Evolutionary conservation across 768 basidiomycete genomes (phyloP), one percentile per base, ranked within the genome.

Genomic region (Psilocybe sp.): DNA sequence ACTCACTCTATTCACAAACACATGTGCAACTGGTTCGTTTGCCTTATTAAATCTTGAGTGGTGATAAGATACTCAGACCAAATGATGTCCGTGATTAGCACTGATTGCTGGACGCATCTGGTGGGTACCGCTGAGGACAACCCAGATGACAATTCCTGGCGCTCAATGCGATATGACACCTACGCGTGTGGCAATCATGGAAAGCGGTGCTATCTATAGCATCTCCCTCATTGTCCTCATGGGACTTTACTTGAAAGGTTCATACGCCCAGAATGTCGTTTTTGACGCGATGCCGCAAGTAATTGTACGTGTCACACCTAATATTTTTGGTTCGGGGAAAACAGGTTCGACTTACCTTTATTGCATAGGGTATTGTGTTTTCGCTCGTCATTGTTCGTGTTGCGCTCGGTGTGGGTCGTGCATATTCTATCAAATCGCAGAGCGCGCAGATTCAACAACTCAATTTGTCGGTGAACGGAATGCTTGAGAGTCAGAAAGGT

Each of bases 321-420:
- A 28, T 16, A 10, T 13, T 44, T 23, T 7, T 5, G 15, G 33
- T 28, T 23, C 28, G 7, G n/a, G n/a, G n/a, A n/a, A n/a, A n/a
- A n/a, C n/a, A n/a, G n/a, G 9, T 44, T 23, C 6, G 7, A 10
- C 20, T 32, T 44, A 23, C 28, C 23, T 20, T 23, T 44, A 23
- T 19, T 14, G 28, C 11, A 31, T 4, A 44, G 43, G 43, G 43
- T 4, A 16, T 44, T 13, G 43, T 44, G 12, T 44, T 44, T 32
- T 44, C 43, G 5, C 43, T 44, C n/a, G 43, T 44, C 19, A 44
- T 44, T 32, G 18, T 41, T 16, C 40, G 40, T 16, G 40, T 41
- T 41, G 40, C 40, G 11, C 28, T 41, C 7, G 40, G 40, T 13
- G 28, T 41, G 11, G 23, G 23, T 7, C 23, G 23, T 4, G 23